phyloP scores from a whole-genome alignment of 2,329 filamentous ascomycete genomes.

The Penicillium sp. region DNA sequence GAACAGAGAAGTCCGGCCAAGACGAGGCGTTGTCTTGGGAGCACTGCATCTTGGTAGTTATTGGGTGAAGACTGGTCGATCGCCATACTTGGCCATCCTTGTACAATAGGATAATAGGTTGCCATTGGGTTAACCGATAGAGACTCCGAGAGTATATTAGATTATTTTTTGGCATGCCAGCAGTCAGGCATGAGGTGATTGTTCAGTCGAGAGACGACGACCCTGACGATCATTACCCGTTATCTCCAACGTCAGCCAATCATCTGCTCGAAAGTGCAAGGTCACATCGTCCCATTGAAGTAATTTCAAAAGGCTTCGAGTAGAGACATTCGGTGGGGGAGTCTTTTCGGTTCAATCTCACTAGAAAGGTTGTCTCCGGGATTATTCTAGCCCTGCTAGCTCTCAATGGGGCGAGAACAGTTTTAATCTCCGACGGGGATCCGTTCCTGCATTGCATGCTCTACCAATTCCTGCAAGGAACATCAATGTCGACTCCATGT shows the following conservation, averaged over 20 bases:
- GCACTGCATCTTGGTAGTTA: constrained; percentile 7
- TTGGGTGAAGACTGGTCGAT: constrained; percentile 18
- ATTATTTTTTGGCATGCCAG: background rate
- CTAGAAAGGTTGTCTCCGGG: background rate
- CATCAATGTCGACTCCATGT: background rate
- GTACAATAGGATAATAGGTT: background rate
- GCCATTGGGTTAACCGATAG: constrained; percentile 1
- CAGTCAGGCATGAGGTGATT: background rate
- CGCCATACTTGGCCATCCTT: constrained; percentile 11
- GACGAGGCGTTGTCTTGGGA: background rate
- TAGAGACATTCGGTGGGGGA: background rate
- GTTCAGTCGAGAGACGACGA: constrained; percentile 1
- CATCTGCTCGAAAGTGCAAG: background rate
- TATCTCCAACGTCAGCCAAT: constrained; percentile 20
- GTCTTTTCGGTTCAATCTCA: background rate
- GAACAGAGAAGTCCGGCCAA: constrained; percentile 20
- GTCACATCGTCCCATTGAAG: constrained; percentile 18
- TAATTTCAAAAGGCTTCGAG: background rate
- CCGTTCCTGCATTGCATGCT: constrained; percentile 1
- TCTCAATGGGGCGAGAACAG: background rate
- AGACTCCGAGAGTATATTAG: background rate
- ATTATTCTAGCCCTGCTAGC: background rate
- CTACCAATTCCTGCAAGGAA: background rate
- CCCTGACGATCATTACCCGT: constrained; percentile 23
- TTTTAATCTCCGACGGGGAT: constrained; percentile 9